These are phyloP conservation scores for Hansfordia pulvinata DNA, from an alignment of 2,329 filamentous ascomycete species.

Conservation along the genomic window DNA sequence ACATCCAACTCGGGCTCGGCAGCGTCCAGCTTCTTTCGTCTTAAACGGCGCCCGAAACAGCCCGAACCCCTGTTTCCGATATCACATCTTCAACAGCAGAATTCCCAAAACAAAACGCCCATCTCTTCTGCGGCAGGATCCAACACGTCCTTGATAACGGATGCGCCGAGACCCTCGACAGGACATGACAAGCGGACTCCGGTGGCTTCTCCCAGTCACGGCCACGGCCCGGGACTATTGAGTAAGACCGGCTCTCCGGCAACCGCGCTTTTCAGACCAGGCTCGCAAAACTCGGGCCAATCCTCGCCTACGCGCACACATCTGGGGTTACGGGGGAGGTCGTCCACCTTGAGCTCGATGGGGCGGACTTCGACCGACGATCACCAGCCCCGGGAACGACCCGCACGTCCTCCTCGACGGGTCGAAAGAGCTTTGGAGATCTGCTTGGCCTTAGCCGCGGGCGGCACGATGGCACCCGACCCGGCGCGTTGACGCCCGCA, in stretches of 20 bases:
- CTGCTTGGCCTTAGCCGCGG: conserved; percentile 68
- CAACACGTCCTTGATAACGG: conserved; percentile 29
- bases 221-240: conserved; percentile 12
- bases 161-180: conserved; percentile 12
- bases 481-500: conserved; percentile 54
- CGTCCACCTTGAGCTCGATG: conserved; percentile 80
- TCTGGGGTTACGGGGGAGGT: conserved; percentile 56
- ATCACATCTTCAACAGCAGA: conserved; percentile 71
- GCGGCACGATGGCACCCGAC: conserved; percentile 58
- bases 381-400: conserved; percentile 51
- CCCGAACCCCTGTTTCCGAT: conserved; percentile 72
- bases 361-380: conserved; percentile 60
- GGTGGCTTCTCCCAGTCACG: conserved; percentile 19
- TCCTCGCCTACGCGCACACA: conserved; percentile 54
- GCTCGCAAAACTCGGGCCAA: conserved; percentile 39
- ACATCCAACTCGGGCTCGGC: conserved; percentile 13
- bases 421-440: conserved; percentile 85
- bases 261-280: conserved; percentile 33
- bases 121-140: conserved; percentile 19
- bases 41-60: conserved; percentile 65
- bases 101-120: conserved; percentile 45
- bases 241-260: conserved; percentile 29
- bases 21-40: conserved; percentile 64
- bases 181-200: conserved; percentile 18
- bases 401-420: conserved; percentile 79